A percentile compares a stretch with the other conserved stretches of the same genome.
phyloP scores from a whole-genome alignment of 495 filamentous ascomycete genomes.

The Mytilinidion resinicola region DNA sequence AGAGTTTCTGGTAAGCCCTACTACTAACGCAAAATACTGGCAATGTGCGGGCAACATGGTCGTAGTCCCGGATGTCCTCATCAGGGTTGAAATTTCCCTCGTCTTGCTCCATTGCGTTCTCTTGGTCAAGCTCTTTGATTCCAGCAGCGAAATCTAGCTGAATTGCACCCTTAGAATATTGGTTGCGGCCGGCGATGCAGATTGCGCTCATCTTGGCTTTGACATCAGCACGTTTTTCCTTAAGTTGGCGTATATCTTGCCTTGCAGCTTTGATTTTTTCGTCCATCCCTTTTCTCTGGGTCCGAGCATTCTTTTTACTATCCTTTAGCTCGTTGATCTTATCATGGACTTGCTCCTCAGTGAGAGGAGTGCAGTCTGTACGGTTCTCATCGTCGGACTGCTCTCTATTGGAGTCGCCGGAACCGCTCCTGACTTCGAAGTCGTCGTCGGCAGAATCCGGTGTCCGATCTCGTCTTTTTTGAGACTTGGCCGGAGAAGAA shows the following conservation, averaged over 20 bases:
- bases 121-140: constrained; percentile 47
- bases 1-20: constrained; percentile 53
- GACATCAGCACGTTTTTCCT: constrained; percentile 34
- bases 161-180: constrained; percentile 46
- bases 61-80: constrained; percentile 48
- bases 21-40: constrained; percentile 59
- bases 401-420: constrained; percentile 22
- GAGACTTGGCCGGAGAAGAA: constrained; percentile 5
- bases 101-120: constrained; percentile 42
- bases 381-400: constrained; percentile 29
- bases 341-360: constrained; percentile 32
- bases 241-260: constrained; percentile 29
- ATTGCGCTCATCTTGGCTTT: constrained; percentile 38
- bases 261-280: constrained; percentile 30
- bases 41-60: constrained; percentile 45
- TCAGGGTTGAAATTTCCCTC: constrained; percentile 43
- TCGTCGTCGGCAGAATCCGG: constrained; percentile 13
- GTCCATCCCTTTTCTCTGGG: constrained; percentile 29
- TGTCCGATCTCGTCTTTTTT: constrained; percentile 13
- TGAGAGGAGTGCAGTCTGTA: constrained; percentile 28
- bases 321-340: constrained; percentile 37
- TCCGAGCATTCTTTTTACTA: constrained; percentile 37
- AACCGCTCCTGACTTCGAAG: not conserved
- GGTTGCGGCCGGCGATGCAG: constrained; percentile 52
- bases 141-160: constrained; percentile 52